These are phyloP conservation scores for Cadophora gregata DNA, from an alignment of 2,329 filamentous ascomycete genomes.

Conservation along the genomic window DNA sequence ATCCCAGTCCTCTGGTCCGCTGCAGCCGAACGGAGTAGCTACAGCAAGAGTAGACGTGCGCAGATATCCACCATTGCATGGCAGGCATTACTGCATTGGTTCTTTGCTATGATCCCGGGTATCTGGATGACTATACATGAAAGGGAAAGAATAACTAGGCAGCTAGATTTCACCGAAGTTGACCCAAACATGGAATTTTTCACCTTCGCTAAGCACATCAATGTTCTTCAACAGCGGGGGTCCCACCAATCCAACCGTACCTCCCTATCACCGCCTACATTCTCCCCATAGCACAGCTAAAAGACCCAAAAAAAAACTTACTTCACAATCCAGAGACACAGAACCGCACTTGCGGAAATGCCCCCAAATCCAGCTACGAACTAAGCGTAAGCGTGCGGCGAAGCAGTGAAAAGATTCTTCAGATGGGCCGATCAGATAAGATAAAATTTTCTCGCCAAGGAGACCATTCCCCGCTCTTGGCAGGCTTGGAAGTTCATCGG, in stretches of 20 bases:
- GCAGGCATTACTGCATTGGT: not conserved
- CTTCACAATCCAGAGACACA: not conserved
- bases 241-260: too few relatives aligned
- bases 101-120: not conserved
- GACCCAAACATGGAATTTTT: not conserved
- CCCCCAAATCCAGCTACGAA: too few relatives aligned
- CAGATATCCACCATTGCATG: not conserved
- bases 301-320: not conserved
- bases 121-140: not conserved
- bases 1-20: slow-evolving; percentile 2
- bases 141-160: not conserved
- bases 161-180: not conserved
- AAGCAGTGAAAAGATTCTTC: not conserved
- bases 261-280: too few relatives aligned
- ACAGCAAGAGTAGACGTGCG: not conserved
- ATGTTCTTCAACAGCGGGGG: too few relatives aligned
- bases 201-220: too few relatives aligned
- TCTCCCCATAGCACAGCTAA: too few relatives aligned
- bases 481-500: not conserved
- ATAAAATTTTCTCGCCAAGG: slow-evolving; percentile 8
- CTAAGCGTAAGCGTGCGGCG: not conserved
- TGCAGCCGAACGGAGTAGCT: not conserved
- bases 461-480: not conserved
- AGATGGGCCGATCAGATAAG: slow-evolving; percentile 15
- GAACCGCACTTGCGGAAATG: too few relatives aligned